Base-by-base conservation (phyloP, 1,284 basidiomycete genomes). In the Pyrrhoderma lamaoense region DNA sequence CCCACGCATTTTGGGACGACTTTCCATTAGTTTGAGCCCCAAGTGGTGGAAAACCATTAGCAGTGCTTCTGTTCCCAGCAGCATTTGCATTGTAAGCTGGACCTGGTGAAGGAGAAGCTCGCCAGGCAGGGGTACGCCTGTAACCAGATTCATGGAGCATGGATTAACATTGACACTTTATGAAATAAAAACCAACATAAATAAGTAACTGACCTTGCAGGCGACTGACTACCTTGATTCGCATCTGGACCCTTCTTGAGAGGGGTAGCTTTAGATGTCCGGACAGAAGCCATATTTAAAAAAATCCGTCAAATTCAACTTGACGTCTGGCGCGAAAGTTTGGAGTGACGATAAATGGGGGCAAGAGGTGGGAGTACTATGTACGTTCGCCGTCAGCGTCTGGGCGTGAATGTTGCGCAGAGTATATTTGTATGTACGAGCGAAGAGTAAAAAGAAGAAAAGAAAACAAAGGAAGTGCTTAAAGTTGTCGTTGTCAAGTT, bases 91-190 rank as follows among this genome's bases (percentile, higher is more conserved):
- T 52, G 23, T 49, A 56, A 14, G 45, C 37, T 13, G 54, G 54
- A 37, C 25, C 51, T 8, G 54, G 50, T 21, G 50, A 52, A 14
- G 54, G 46, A 11, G 54, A 39, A 27, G 44, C 54, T 18, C 54
- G 50, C 54, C 54, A 56, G 11, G 54, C 54, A 18, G 53, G 53
- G 9, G 46, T 46, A 16, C 54, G 54, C 42, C 54, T 56, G 50
- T 45, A 40, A 5, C 5, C 16, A 42, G 8, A 38, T n/a, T n/a
- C n/a, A n/a, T n/a, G n/a, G n/a, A n/a, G 37, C 8, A n/a, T 18
- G 16, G 44, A 51, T 51, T 3, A n/a, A 14, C 14, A 23, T 16
- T n/a, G n/a, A n/a, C n/a, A n/a, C n/a, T n/a, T n/a, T 5, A 40
- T 18, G 45, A 36, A 42, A 42, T 21, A 13, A 34, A 37, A 8